Evolutionary conservation across 495 filamentous ascomycete genomes (phyloP).

Genomic region (Echria macrotheca): DNA sequence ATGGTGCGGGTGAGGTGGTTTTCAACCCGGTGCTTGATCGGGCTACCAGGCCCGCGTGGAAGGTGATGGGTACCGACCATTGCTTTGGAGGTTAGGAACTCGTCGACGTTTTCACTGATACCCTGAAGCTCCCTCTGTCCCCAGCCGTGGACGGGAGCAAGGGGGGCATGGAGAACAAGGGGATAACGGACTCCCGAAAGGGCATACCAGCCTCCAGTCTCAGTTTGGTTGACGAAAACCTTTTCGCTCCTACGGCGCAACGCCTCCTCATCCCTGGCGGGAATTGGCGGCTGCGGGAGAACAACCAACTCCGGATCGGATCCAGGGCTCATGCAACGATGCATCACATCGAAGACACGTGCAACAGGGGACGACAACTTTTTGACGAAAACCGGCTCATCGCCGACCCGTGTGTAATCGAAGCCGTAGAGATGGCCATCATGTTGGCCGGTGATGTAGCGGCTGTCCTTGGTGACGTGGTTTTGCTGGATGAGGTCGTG

Average conservation of each 20-base stretch:
- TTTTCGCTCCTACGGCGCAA: constrained; percentile 55
- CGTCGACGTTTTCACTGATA: constrained; percentile 21
- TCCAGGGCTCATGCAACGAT: constrained; percentile 54
- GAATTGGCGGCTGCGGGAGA: constrained; percentile 78
- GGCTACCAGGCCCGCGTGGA: no score
- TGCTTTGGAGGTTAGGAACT: constrained; percentile 30
- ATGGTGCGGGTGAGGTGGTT: no score
- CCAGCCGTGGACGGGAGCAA: constrained; percentile 57
- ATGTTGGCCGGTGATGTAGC: constrained; percentile 80
- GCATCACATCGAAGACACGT: constrained; percentile 84
- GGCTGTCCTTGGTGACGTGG: constrained; percentile 69
- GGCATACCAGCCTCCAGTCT: constrained; percentile 85
- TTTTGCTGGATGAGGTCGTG: constrained; percentile 83
- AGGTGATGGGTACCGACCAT: constrained; percentile 46
- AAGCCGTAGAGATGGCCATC: constrained; percentile 84
- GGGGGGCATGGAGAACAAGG: constrained; percentile 65
- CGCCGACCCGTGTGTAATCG: constrained; percentile 49
- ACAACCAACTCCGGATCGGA: constrained; percentile 64
- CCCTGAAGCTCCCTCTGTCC: constrained; percentile 29
- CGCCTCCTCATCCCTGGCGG: constrained; percentile 50
- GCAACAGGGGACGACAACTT: constrained; percentile 79
- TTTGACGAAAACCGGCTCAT: constrained; percentile 43
- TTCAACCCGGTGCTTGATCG: no score
- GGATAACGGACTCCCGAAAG: constrained; percentile 86
- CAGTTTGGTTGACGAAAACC: constrained; percentile 83